These are phyloP conservation scores for Phialophora tarda DNA, from an alignment of 2,329 filamentous ascomycete genomes.

Conservation along the genomic window DNA sequence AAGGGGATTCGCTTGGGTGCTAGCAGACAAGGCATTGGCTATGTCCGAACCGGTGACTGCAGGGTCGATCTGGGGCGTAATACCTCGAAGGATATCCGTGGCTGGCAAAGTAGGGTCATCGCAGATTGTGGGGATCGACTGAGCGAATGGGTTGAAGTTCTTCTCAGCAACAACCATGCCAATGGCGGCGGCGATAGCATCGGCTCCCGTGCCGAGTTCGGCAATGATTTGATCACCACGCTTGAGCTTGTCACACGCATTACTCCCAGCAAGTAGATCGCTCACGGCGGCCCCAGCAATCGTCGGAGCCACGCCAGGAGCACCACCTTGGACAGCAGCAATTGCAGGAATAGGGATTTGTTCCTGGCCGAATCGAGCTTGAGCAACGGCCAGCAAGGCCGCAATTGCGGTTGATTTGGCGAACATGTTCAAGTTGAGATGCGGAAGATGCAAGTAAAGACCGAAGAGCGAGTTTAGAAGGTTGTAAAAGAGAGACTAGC, in stretches of 20 bases:
- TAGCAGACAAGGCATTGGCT: constrained; percentile 65
- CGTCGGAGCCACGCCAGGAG: constrained; percentile 66
- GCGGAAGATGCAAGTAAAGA: constrained; percentile 28
- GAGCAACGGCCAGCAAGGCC: constrained; percentile 30
- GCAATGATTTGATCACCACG: constrained; percentile 69
- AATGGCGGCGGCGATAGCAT: constrained; percentile 66
- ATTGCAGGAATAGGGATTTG: constrained; percentile 36
- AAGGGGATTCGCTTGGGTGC: constrained; percentile 61
- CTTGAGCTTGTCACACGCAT: constrained; percentile 69
- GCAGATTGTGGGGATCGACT: constrained; percentile 67
- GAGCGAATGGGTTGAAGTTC: constrained; percentile 73
- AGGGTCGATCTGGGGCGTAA: constrained; percentile 71
- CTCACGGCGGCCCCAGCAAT: constrained; percentile 67
- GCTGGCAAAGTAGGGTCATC: constrained; percentile 66
- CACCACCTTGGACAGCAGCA: constrained; percentile 43
- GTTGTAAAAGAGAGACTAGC: constrained; percentile 36
- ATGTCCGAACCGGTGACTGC: constrained; percentile 61
- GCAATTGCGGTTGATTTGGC: constrained; percentile 20
- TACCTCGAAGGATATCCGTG: constrained; percentile 66
- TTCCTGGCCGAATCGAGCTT: constrained; percentile 36
- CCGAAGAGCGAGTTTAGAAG: constrained; percentile 24
- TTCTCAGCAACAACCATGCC: constrained; percentile 71
- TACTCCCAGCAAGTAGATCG: constrained; percentile 67
- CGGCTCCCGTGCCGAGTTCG: constrained; percentile 64
- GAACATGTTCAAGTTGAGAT: constrained; percentile 24